These are phyloP conservation scores for Pilatotrama ljubarskyi DNA, from an alignment of 768 basidiomycete species.

Conservation along the genomic window DNA sequence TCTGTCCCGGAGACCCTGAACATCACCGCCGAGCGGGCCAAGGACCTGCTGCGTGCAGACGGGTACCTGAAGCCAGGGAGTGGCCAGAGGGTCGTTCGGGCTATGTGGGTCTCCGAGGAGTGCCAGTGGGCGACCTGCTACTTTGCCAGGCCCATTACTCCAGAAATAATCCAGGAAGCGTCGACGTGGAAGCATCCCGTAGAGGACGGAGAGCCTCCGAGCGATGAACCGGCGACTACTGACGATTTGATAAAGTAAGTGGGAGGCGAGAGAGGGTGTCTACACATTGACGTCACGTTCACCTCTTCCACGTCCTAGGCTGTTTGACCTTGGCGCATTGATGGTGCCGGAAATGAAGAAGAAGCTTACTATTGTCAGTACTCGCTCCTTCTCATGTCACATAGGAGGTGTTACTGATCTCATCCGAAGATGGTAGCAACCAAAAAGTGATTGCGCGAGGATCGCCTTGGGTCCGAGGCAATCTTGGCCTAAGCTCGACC, in stretches of 20 bases:
- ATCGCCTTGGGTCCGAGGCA: too few relatives aligned
- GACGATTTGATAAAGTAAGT: conserved; percentile 3
- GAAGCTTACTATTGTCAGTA: conserved; percentile 15
- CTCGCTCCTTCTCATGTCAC: neutral
- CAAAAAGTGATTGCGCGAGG: neutral
- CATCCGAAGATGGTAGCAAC: conserved; percentile 1
- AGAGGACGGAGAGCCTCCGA: neutral
- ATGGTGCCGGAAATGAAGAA: conserved; percentile 3
- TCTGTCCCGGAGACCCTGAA: conserved; percentile 10
- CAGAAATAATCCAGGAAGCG: conserved; percentile 4
- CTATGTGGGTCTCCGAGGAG: conserved; percentile 5
- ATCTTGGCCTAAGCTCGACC: too few relatives aligned
- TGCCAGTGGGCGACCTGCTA: conserved; percentile 3
- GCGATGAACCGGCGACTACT: neutral
- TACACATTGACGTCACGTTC: too few relatives aligned
- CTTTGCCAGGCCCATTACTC: conserved; percentile 6
- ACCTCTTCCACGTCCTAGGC: neutral
- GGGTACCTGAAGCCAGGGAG: conserved; percentile 4
- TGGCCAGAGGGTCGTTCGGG: conserved; percentile 1
- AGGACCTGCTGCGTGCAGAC: neutral
- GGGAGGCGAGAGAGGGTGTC: neutral
- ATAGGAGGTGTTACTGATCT: neutral
- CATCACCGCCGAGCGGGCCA: neutral
- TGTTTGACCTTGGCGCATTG: conserved; percentile 9
- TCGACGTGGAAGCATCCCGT: conserved; percentile 4